These are phyloP conservation scores for Fusarium sp. DNA, from an alignment of 2,329 filamentous ascomycete genomes.

Conservation along the genomic window DNA sequence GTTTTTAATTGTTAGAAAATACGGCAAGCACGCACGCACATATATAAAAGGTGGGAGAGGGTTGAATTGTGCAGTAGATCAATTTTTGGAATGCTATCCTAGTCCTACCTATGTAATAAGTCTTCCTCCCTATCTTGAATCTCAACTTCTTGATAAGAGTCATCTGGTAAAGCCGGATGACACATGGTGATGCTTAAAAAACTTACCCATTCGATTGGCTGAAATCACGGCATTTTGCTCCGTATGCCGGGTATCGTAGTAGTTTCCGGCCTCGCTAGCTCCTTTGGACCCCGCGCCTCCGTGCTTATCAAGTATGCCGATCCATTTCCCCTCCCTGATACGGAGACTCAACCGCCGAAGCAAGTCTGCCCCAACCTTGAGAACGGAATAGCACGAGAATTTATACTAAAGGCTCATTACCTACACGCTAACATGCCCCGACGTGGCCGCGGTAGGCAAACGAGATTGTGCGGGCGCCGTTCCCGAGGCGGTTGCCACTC, in stretches of 20 bases:
- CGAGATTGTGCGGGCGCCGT: neutral
- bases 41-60: no score
- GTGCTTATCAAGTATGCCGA: neutral
- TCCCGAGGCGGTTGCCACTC: neutral
- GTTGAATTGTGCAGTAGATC: no score
- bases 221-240: neutral
- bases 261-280: neutral
- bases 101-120: fast-evolving
- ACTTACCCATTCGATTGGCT: neutral
- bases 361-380: neutral
- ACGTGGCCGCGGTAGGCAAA: neutral
- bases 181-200: neutral
- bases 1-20: no score
- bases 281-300: neutral
- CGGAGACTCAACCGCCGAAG: neutral
- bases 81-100: no score
- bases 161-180: neutral
- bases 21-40: no score
- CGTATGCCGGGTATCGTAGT: neutral
- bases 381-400: neutral
- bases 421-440: neutral
- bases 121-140: no score
- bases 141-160: neutral
- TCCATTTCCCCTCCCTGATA: neutral
- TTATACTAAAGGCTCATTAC: neutral